phyloP scores from a whole-genome alignment of 1,284 basidiomycete species.

The Sporisorium scitamineum region DNA sequence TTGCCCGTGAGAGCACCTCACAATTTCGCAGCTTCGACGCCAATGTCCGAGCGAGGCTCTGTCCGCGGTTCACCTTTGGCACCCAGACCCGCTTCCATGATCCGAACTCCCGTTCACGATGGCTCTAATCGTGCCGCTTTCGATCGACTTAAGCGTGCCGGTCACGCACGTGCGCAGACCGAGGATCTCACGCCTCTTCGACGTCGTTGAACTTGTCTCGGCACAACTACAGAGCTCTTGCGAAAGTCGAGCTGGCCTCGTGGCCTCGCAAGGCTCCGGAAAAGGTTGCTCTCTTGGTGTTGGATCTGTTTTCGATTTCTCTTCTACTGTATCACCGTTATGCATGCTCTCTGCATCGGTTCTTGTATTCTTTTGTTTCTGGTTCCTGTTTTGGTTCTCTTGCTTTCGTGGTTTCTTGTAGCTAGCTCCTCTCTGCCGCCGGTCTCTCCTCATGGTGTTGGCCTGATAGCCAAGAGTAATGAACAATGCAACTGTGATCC shows the following conservation, averaged over 20 bases:
- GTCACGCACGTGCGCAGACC: constrained; percentile 43
- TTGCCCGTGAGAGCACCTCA: constrained; percentile 30
- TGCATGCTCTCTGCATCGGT: not conserved
- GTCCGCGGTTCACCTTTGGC: constrained; percentile 23
- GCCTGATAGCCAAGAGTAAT: not conserved
- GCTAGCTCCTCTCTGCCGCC: constrained; percentile 10
- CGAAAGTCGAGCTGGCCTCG: constrained; percentile 16
- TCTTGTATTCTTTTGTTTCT: not conserved
- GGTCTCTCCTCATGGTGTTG: not conserved
- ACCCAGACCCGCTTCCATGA: constrained; percentile 32
- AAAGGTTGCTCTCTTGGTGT: not conserved
- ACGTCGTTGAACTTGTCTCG: constrained; percentile 17
- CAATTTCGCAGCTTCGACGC: constrained; percentile 10
- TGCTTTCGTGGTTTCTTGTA: not conserved
- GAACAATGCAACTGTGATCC: constrained; percentile 28
- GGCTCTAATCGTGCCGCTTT: constrained; percentile 39
- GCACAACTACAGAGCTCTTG: not conserved
- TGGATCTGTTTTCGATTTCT: constrained; percentile 5
- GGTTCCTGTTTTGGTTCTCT: not conserved
- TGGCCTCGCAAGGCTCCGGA: not conserved
- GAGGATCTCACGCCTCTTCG: constrained; percentile 41
- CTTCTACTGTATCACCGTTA: constrained; percentile 1
- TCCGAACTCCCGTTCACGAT: constrained; percentile 39
- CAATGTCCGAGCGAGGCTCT: constrained; percentile 23
- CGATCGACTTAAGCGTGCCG: constrained; percentile 48